Conservation (phyloP, 495 filamentous ascomycete genomes). For the Trichocladium uniseriatum region DNA sequence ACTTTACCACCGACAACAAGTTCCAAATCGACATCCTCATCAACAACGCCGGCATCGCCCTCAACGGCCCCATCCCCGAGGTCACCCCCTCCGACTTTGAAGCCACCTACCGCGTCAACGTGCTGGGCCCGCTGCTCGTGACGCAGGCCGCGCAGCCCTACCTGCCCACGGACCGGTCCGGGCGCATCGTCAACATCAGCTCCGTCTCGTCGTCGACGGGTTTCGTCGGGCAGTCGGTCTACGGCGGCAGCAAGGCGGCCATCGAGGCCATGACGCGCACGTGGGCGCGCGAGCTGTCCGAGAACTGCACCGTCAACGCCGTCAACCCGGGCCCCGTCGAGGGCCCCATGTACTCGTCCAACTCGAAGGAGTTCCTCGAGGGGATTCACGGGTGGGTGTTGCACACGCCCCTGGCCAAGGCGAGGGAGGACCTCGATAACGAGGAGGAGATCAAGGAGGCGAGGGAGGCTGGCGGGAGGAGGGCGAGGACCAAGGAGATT, state of each 20-base stretch:
- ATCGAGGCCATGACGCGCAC: constrained; percentile 88
- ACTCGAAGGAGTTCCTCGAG: constrained; percentile 32
- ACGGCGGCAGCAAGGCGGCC: constrained; percentile 83
- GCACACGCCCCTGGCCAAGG: constrained; percentile 55
- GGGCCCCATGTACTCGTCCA: constrained; percentile 55
- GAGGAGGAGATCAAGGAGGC: constrained; percentile 51
- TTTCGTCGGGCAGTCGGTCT: constrained; percentile 63
- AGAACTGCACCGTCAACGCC: constrained; percentile 73
- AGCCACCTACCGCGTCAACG: constrained; percentile 70
- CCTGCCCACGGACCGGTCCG: constrained; percentile 64
- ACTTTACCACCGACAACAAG: constrained; percentile 20
- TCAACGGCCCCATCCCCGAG: constrained; percentile 51
- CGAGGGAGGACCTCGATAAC: constrained; percentile 47
- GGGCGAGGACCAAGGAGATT: constrained; percentile 65
- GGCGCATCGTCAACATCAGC: constrained; percentile 71
- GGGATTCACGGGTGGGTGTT: constrained; percentile 47
- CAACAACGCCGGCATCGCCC: constrained; percentile 75
- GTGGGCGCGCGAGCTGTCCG: constrained; percentile 73
- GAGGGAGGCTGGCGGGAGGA: constrained; percentile 52
- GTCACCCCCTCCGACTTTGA: constrained; percentile 54
- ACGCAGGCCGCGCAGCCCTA: constrained; percentile 59
- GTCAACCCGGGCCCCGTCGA: constrained; percentile 84
- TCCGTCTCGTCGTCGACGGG: constrained; percentile 61
- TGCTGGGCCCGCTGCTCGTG: constrained; percentile 74
- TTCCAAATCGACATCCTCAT: constrained; percentile 79